Conservation (phyloP, 2,329 filamentous ascomycete genomes). For the Trichophyton schoenleinii region DNA sequence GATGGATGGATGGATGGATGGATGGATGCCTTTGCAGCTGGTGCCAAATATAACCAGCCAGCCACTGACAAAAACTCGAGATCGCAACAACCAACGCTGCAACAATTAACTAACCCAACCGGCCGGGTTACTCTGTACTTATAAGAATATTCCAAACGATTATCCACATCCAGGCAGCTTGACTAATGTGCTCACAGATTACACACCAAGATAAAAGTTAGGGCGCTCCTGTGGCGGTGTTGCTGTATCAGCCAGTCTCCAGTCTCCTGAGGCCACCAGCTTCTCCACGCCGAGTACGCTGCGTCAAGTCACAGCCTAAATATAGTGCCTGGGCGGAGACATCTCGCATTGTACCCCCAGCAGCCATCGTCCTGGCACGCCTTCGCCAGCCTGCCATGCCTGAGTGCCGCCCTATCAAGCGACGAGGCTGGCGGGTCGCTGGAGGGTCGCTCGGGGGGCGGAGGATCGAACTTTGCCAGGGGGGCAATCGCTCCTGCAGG, state of each 20-base stretch:
- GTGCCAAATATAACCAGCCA: too few species aligned
- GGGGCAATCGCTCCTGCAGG: neutral
- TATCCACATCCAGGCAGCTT: neutral
- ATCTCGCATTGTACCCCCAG: neutral
- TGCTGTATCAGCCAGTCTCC: neutral
- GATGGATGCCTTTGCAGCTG: too few species aligned
- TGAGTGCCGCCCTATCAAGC: neutral
- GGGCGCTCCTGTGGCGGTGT: neutral
- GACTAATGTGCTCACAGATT: neutral
- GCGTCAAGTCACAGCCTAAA: neutral
- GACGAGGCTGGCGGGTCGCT: neutral
- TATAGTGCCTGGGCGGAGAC: neutral
- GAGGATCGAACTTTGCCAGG: neutral
- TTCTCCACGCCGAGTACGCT: neutral
- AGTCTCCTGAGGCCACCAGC: too few species aligned
- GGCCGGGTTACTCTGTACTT: too few species aligned
- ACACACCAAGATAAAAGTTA: neutral
- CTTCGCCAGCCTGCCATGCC: neutral
- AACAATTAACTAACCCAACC: too few species aligned
- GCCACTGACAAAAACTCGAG: too few species aligned
- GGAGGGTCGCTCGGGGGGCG: neutral
- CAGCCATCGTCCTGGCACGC: neutral
- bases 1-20: too few species aligned
- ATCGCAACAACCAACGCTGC: too few species aligned
- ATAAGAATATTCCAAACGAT: too few species aligned